These are phyloP conservation scores for Fusarium sp. DNA, from an alignment of 2,329 filamentous ascomycete genomes.

Conservation along the genomic window DNA sequence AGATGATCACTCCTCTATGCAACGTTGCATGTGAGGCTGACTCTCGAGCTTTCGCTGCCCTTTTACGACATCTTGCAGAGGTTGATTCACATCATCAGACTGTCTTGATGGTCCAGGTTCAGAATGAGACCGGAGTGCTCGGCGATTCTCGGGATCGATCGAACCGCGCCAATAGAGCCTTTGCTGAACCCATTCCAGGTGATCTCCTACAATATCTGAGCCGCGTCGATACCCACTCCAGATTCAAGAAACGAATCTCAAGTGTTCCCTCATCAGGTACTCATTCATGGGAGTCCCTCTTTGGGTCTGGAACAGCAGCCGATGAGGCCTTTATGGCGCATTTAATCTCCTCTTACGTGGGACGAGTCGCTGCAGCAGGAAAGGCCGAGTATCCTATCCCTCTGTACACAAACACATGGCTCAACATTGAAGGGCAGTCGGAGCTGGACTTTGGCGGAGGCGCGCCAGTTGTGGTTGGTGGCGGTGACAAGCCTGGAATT, in stretches of 20 bases:
- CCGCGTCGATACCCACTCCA: conserved; percentile 39
- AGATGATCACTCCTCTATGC: conserved; percentile 47
- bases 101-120: conserved; percentile 66
- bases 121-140: conserved; percentile 63
- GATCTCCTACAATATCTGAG: conserved; percentile 41
- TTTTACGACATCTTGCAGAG: conserved; percentile 49
- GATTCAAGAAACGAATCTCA: conserved; percentile 43
- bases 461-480: conserved; percentile 48
- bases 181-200: conserved; percentile 46
- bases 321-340: conserved; percentile 52
- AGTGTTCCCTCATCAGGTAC: conserved; percentile 34
- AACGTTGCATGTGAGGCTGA: conserved; percentile 45
- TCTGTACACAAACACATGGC: conserved; percentile 50
- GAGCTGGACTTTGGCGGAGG: conserved; percentile 44
- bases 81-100: conserved; percentile 57
- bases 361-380: conserved; percentile 48
- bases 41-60: conserved; percentile 43
- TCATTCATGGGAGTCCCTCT: conserved; percentile 47
- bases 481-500: conserved; percentile 46
- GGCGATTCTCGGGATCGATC: conserved; percentile 61
- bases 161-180: conserved; percentile 51
- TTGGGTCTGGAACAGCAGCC: conserved; percentile 42
- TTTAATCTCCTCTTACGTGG: conserved; percentile 46
- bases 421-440: conserved; percentile 46
- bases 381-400: conserved; percentile 47